Evolutionary conservation across 768 basidiomycete species (phyloP), one percentile per base, ranked within the genome.

Genomic region (Auricularia sp.): DNA sequence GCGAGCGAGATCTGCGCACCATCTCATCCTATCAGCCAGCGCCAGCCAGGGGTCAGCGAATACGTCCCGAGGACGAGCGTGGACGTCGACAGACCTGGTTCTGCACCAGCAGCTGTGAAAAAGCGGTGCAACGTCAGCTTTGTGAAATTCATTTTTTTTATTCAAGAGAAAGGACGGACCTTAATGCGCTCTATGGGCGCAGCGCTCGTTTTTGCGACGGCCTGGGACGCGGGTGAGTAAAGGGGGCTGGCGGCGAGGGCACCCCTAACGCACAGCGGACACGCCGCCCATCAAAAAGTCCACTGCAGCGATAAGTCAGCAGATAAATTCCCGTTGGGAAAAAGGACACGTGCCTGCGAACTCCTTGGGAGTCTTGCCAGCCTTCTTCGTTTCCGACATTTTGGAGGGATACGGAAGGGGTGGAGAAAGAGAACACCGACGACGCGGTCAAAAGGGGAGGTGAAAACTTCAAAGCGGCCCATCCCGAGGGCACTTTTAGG

Each of bases 151-250:
- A 29, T 29, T 29, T 29, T 29, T 29, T 29, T 47, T 63, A 66
- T 39, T n/a, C 47, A 35, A 35, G 34, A 69, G 34, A 62, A 63
- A 36, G n/a, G n/a, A 70, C 69, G 21, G 54, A 71, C 71, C 80
- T 99, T 99, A 80, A 99, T 96, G 75, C 97, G 94, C 86, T 98
- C 97, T 74, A 99, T 99, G 79, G 97, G 97, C 69, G 97, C 97
- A 72, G 97, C 97, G 70, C 90, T 91, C 70, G 97, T 98, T 86
- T 99, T 99, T 64, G 97, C 90, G 77, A 98, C 92, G 71, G 97
- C 97, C 92, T 94, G 67, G 34, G 76, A 42, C 66, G 66, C 42
- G 45, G 64, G 62, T 62, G 21, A 45, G 63, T 24, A 62, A 29
- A 5, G 54, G 10, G 10, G 21, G 37, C 42, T 29, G 10, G 36